Evolutionary conservation across 225 moss, liverwort and hornwort species (phyloP).

Genomic region (Sphagnum contortum): DNA sequence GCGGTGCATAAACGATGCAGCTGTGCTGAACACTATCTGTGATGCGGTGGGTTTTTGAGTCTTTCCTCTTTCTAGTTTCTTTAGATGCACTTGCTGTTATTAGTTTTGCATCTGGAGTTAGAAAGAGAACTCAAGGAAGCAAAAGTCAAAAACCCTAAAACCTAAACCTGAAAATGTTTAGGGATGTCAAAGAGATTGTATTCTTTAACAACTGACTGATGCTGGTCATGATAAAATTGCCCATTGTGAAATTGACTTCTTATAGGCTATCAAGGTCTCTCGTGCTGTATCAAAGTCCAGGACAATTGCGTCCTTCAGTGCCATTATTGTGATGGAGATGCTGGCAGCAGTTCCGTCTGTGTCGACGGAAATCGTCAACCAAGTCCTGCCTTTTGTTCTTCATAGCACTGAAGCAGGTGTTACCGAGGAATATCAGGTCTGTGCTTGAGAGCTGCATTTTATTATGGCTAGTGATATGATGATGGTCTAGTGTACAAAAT

Average conservation of each 20-base stretch:
- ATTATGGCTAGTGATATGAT: too few species aligned
- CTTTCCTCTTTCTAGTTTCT: background rate
- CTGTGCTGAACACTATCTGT: slow-evolving; percentile 69
- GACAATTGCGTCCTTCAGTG: slow-evolving; percentile 53
- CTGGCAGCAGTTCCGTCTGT: slow-evolving; percentile 64
- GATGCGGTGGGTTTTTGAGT: slow-evolving; percentile 47
- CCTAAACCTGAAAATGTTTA: too few species aligned
- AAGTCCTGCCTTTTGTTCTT: slow-evolving; percentile 68
- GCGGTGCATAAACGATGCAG: slow-evolving; percentile 59
- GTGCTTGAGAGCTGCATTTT: background rate
- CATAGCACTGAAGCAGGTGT: slow-evolving; percentile 61
- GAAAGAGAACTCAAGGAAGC: background rate
- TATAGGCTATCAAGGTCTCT: slow-evolving; percentile 60
- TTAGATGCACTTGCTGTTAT: background rate
- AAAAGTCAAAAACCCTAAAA: too few species aligned
- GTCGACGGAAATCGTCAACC: slow-evolving; percentile 63
- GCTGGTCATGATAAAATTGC: too few species aligned
- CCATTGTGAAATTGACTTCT: too few species aligned
- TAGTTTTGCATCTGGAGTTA: background rate
- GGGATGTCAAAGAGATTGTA: too few species aligned
- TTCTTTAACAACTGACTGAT: too few species aligned
- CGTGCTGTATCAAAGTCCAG: slow-evolving; percentile 58
- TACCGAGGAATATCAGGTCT: slow-evolving; percentile 81
- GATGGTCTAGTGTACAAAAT: too few species aligned
- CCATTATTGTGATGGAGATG: slow-evolving; percentile 74